A percentile compares a stretch with the other conserved stretches of the same genome.
Conservation (phyloP, 176 grass and related monocot genomes). For the Oryza glaberrima region DNA sequence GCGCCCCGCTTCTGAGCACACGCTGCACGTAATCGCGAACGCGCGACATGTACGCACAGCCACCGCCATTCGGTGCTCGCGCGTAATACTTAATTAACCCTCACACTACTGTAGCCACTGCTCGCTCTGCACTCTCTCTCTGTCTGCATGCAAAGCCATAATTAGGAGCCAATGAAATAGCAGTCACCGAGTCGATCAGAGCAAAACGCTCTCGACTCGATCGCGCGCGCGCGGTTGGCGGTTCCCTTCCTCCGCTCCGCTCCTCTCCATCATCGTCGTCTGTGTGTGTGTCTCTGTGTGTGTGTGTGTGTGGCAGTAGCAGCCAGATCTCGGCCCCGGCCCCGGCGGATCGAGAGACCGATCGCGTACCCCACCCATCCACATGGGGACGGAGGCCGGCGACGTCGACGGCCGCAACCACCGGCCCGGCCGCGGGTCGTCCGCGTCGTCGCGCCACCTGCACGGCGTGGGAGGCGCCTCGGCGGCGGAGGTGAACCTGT, state of each 20-base stretch:
- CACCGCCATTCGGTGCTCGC: not conserved
- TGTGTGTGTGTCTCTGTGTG: not conserved
- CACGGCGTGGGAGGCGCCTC: not conserved
- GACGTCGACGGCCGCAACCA: not conserved
- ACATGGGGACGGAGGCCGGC: conserved; percentile 62
- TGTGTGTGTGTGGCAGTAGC: no score
- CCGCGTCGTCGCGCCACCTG: not conserved
- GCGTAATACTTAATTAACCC: not conserved
- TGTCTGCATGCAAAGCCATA: not conserved
- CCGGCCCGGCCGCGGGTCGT: not conserved
- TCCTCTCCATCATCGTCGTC: not conserved
- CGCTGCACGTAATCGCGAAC: not conserved
- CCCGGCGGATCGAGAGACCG: not conserved
- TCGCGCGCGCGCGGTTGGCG: not conserved
- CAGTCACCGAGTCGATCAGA: not conserved
- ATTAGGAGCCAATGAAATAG: not conserved
- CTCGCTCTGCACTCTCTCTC: no score
- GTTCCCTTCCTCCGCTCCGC: not conserved
- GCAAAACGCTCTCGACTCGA: not conserved
- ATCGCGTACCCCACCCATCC: no score
- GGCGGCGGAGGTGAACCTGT: conserved; percentile 55
- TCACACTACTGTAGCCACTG: not conserved
- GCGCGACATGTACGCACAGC: not conserved
- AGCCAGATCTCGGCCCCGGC: not conserved
- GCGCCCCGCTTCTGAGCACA: not conserved